Conservation (phyloP, 179 eudicot species). For the Gypsophila paniculata region DNA sequence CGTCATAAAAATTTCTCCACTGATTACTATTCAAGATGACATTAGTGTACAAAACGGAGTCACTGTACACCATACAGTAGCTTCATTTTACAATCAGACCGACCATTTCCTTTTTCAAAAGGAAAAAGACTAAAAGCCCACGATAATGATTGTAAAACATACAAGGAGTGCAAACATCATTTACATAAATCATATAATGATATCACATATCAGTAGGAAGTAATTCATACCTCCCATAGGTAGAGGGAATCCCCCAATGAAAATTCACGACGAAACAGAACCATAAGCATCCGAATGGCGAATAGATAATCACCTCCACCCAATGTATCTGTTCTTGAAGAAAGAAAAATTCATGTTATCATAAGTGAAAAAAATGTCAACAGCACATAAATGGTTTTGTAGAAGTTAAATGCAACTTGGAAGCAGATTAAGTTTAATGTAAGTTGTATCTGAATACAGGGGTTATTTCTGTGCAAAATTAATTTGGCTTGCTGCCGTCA, state of each 20-base stretch:
- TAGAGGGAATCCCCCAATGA: conserved; percentile 90
- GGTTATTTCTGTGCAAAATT: neutral
- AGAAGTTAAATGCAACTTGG: neutral
- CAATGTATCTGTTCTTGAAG: conserved; percentile 60
- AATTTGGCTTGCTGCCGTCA: conserved; percentile 3
- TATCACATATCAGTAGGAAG: neutral
- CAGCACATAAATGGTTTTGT: neutral
- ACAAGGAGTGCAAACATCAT: neutral
- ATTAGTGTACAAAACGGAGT: too few species aligned
- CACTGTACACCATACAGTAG: neutral
- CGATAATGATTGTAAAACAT: neutral
- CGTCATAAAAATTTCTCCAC: too few species aligned
- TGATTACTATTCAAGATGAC: too few species aligned
- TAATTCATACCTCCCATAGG: conserved; percentile 89
- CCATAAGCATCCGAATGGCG: conserved; percentile 99
- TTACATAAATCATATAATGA: neutral
- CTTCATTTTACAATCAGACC: neutral
- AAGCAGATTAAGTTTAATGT: neutral
- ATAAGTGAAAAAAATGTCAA: neutral
- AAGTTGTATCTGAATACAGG: neutral
- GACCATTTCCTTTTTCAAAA: neutral
- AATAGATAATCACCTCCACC: conserved; percentile 96
- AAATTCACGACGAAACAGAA: conserved; percentile 93
- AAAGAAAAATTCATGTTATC: conserved; percentile 17
- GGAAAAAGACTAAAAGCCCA: neutral